Evolutionary conservation across 306 rosid genomes (phyloP), one percentile per base, ranked within the genome.

Genomic region (Pterocarpus macrocarpus): DNA sequence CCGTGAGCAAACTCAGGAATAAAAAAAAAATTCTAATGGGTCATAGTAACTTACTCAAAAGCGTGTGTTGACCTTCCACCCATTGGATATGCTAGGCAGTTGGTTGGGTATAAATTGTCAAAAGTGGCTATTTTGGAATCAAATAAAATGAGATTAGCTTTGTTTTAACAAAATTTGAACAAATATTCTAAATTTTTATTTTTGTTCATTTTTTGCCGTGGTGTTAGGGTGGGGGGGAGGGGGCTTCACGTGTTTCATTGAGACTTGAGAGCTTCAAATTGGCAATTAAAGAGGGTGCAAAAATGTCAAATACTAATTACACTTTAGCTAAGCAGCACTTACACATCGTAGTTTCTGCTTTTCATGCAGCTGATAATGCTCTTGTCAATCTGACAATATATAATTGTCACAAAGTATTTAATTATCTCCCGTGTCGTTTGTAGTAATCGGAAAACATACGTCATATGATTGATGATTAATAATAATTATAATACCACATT

Each of bases 261-360:
- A 81, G 5, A 63, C 49, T 34, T 12, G 14, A 58, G 45, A 64
- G 69, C 38, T 74, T 64, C 57, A 67, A 50, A 41, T 47, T 34
- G 55, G 45, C 7, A 39, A 50, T 38, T n/a, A 35, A 17, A 52
- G 45, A 47, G 62, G 16, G 71, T 35, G 30, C 41, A 38, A 73
- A 28, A 38, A 53, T 39, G 30, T 47, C 10, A 73, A 64, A 62
- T n/a, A 53, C 50, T 1, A 10, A 43, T 1, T 64, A 9, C 73
- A 64, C 7, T 62, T 13, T 32, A 39, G 57, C 30, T 32, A 22
- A 76, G 45, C 15, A 64, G 9, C 57, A 64, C 61, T 16, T 69
- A 63, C 30, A 63, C 11, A 33, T 13, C 11, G 9, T 9, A 45
- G 12, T 43, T 41, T 63, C 45, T 56, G 75, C 30, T 32, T 58